Base-by-base conservation (phyloP, 202 grass and related monocot species). In the Musa balbisiana region DNA sequence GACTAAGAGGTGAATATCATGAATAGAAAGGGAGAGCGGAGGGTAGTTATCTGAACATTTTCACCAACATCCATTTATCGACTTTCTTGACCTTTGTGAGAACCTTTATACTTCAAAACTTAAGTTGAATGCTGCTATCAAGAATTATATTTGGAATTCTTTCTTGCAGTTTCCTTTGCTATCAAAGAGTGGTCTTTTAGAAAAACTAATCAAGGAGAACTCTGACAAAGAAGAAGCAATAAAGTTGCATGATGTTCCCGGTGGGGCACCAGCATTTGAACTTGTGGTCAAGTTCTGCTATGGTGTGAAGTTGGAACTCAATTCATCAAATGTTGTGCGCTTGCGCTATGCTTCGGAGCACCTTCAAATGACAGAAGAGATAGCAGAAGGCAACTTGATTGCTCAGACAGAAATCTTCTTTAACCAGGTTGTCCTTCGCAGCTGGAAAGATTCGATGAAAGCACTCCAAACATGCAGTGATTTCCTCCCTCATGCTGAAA, bases 281-380 rank as follows among this genome's bases (percentile, higher is more conserved):
- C 68, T 71, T 9, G 68, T 51, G 1, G 68, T 49, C 33, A 71
- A 52, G 20, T 71, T 71, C 68, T 71, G 68, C 50, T 71, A 71
- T 6, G 68, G 68, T 51, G 68, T 49, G 49, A 71, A 71, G 19
- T 71, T 71, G 12, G 68, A 71, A 8, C 68, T 71, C 50, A 52
- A 17, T 52, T 49, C 68, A 13, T 71, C 68, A 22, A 71, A 71
- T 5, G 27, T 71, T 14, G 68, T 71, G 0, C 3, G 49, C 16
- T 0, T 71, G 9, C 68, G 68, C 68, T 71, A 49, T 52, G 49
- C 49, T 22, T 43, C 49, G 12, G 68, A 71, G 6, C 68, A 71
- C 10, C 68, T 71, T n/a, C 68, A 71, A n/a, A 71, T 71, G 68
- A 71, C 68, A 52, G 68, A 71, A 52, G 68, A 71, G 10, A 52